A percentile compares a stretch with the other conserved stretches of the same genome.
These are phyloP conservation scores for Pouteria glomerata DNA, from an alignment of 148 eudicot genomes.

Conservation along the genomic window DNA sequence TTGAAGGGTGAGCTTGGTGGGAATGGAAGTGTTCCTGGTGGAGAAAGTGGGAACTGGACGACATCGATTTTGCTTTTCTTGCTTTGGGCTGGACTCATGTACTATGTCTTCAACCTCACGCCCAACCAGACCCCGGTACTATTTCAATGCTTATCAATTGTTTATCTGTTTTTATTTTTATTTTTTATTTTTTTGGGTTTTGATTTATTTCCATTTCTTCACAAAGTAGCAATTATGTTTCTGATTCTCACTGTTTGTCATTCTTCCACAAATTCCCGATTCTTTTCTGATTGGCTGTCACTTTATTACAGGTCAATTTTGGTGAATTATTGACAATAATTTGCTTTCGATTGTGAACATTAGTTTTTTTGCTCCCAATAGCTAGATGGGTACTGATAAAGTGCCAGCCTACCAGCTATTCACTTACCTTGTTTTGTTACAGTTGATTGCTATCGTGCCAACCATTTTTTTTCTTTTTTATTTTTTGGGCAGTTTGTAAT, in stretches of 20 bases:
- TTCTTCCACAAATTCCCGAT: not conserved
- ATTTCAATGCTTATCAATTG: not conserved
- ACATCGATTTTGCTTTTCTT: conserved; percentile 71
- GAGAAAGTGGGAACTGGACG: conserved; percentile 54
- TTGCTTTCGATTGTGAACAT: not conserved
- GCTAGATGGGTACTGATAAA: not conserved
- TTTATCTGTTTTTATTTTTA: not conserved
- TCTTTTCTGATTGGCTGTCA: not conserved
- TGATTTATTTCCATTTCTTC: not conserved
- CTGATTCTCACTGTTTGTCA: not conserved
- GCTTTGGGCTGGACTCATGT: conserved; percentile 68
- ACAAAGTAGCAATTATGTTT: not conserved
- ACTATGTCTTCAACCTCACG: conserved; percentile 64
- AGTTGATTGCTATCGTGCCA: not conserved
- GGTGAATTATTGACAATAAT: not conserved
- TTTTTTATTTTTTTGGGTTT: not conserved
- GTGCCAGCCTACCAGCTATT: not conserved
- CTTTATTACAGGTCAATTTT: not conserved
- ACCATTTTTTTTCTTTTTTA: not conserved
- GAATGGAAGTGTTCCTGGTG: conserved; percentile 29
- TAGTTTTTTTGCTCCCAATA: not conserved
- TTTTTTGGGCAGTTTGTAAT: no score
- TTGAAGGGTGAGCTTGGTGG: conserved; percentile 18
- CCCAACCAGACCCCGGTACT: conserved; percentile 90
- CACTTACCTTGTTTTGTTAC: not conserved